phyloP scores from a whole-genome alignment of 164 flowering plant species.

The Cinnamomum chago region DNA sequence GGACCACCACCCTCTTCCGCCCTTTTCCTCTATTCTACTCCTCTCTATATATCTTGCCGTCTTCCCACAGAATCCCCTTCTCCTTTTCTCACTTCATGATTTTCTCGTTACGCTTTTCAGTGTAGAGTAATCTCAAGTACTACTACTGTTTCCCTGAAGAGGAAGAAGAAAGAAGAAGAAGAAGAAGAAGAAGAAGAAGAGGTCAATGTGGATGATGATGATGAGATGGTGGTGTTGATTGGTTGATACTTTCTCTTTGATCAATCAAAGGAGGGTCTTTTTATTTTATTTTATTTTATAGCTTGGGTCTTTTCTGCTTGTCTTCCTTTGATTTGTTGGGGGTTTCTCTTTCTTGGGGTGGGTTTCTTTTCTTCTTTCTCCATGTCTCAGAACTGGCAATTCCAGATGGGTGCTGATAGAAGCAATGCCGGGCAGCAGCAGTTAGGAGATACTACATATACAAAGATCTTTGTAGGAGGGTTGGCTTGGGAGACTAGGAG shows the following conservation, averaged over 20 bases:
- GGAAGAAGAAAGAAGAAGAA: constrained; percentile 14
- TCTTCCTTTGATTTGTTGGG: neutral
- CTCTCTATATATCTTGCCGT: constrained; percentile 1
- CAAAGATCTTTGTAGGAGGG: constrained; percentile 68
- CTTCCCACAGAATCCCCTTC: neutral
- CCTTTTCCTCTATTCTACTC: constrained; percentile 9
- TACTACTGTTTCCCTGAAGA: constrained; percentile 25
- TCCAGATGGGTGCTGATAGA: constrained; percentile 43
- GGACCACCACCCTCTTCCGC: constrained; percentile 10
- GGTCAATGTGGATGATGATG: constrained; percentile 20
- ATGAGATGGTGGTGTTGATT: constrained; percentile 20
- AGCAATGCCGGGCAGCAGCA: constrained; percentile 26
- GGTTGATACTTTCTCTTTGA: constrained; percentile 2
- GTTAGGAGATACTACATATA: constrained; percentile 50
- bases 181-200: constrained; percentile 14
- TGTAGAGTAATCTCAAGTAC: constrained; percentile 43
- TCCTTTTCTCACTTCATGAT: constrained; percentile 30
- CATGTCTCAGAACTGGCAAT: constrained; percentile 58
- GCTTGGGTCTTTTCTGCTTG: neutral
- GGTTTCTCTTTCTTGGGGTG: neutral
- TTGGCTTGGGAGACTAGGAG: constrained; percentile 72
- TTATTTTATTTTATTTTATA: neutral
- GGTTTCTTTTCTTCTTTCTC: neutral
- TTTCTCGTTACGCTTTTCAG: constrained; percentile 49
- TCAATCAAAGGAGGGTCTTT: neutral